Conservation (phyloP, 257 asterid genomes). For the Solanum chilense region DNA sequence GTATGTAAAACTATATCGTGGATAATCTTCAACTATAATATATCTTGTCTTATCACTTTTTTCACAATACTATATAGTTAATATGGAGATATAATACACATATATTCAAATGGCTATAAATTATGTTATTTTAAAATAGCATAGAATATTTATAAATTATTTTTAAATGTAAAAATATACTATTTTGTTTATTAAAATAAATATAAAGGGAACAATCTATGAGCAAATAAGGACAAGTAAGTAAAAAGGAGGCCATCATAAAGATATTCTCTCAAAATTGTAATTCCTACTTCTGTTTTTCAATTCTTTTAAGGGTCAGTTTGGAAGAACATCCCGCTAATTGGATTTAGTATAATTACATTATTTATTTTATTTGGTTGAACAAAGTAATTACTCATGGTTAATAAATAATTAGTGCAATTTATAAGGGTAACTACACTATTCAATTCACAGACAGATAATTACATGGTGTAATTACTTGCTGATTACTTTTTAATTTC, state of each 20-base stretch:
- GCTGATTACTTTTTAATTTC: too few species aligned
- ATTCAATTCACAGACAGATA: too few species aligned
- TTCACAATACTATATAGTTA: not conserved
- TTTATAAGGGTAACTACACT: too few species aligned
- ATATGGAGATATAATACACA: not conserved
- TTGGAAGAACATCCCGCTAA: too few species aligned
- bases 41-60: not conserved
- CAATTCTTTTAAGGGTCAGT: not conserved
- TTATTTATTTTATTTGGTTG: too few species aligned
- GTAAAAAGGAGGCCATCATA: not conserved
- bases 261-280: not conserved
- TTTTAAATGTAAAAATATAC: not conserved
- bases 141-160: not conserved
- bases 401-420: too few species aligned
- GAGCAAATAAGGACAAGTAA: not conserved
- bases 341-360: too few species aligned
- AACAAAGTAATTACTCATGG: too few species aligned
- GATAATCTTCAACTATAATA: too few species aligned
- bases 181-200: not conserved
- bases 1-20: not conserved
- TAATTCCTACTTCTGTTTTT: not conserved
- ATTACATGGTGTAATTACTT: too few species aligned
- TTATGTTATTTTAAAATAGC: not conserved
- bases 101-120: not conserved
- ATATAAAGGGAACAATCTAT: not conserved